Percentiles rank a stretch among this genome's conserved stretches.
phyloP scores from a whole-genome alignment of 495 filamentous ascomycete species.

The Neurospora tetraspora region DNA sequence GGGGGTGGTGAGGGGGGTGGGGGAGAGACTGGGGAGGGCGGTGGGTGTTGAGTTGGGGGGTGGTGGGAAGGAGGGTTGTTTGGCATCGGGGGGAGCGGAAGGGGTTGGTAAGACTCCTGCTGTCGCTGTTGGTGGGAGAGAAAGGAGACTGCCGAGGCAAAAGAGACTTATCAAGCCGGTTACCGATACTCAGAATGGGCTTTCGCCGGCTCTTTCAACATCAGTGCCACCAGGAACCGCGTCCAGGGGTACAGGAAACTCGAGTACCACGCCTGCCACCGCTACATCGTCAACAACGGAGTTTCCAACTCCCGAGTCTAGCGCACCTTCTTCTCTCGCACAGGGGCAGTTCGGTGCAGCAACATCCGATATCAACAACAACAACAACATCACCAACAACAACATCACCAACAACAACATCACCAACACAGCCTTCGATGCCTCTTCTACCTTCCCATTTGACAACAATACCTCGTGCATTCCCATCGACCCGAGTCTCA shows the following conservation, averaged over 20 bases:
- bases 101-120: background rate
- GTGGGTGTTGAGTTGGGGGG: background rate
- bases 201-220: background rate
- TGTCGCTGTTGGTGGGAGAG: background rate
- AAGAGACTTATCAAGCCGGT: background rate
- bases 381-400: background rate
- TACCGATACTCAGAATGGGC: background rate
- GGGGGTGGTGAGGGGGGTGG: constrained; percentile 39
- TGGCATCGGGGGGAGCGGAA: background rate
- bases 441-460: background rate
- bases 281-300: background rate
- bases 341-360: background rate
- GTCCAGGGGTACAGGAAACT: background rate
- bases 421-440: background rate
- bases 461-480: background rate
- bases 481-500: background rate
- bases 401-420: background rate
- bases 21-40: constrained; percentile 21
- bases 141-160: background rate
- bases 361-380: background rate
- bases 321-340: background rate
- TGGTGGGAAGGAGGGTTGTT: constrained; percentile 24
- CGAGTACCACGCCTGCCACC: background rate
- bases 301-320: background rate
- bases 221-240: background rate